Conservation (phyloP, 768 basidiomycete species). For the Rossbeevera mucosa region DNA sequence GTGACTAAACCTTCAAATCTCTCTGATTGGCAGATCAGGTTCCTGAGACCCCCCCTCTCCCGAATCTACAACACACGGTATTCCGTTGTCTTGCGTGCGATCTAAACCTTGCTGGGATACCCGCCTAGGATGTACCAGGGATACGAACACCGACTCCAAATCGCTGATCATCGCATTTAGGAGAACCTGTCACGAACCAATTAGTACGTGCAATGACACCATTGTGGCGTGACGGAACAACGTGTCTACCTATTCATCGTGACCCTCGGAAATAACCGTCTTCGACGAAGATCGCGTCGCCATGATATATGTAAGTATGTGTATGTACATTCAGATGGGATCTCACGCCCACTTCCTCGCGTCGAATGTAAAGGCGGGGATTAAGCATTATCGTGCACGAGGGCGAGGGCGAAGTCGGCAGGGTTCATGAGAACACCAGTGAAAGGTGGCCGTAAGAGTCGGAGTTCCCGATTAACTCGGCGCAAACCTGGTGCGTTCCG, state of each 20-base stretch:
- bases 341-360: constrained; percentile 38
- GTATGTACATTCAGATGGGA: constrained; percentile 52
- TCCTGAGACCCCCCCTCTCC: constrained; percentile 42
- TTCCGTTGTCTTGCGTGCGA: neutral
- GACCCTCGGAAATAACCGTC: constrained; percentile 14
- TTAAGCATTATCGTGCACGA: neutral
- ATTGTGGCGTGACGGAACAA: constrained; percentile 34
- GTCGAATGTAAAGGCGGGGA: neutral
- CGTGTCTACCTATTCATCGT: constrained; percentile 42
- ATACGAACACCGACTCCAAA: too few relatives aligned
- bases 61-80: constrained; percentile 29
- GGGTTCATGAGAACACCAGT: neutral
- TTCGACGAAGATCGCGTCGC: too few relatives aligned
- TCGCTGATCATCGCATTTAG: neutral
- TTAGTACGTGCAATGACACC: neutral
- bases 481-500: neutral
- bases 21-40: constrained; percentile 52
- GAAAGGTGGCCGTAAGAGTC: neutral
- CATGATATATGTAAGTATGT: too few relatives aligned
- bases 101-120: neutral
- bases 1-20: constrained; percentile 40
- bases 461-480: neutral
- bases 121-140: too few relatives aligned
- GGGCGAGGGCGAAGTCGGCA: neutral
- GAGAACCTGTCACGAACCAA: neutral